Percentiles rank a stretch among this genome's conserved stretches.
phyloP scores from a whole-genome alignment of 192 early-diverging fungal genomes.

The Obelidium mucronatum region DNA sequence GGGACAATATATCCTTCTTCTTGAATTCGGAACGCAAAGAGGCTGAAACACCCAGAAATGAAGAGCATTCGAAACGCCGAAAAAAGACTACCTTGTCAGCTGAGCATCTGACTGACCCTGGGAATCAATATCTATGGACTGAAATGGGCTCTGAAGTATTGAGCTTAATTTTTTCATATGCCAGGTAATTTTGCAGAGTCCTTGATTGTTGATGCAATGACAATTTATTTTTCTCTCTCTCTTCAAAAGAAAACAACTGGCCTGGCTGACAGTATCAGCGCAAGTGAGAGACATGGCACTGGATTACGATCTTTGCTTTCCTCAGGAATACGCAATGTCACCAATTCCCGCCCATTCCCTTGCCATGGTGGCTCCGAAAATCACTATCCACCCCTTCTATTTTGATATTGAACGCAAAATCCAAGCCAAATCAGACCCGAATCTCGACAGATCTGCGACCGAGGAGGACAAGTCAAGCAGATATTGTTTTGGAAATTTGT shows the following conservation, averaged over 20 bases:
- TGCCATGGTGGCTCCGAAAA: not conserved
- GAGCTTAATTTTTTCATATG: not conserved
- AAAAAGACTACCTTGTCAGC: not conserved
- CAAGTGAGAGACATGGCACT: conserved; percentile 21
- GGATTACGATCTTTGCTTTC: conserved; percentile 9
- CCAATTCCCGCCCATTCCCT: not conserved
- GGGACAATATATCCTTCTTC: not conserved
- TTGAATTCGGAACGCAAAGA: not conserved
- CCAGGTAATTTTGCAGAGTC: conserved; percentile 3
- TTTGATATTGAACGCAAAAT: conserved; percentile 31
- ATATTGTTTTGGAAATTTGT: conserved; percentile 34
- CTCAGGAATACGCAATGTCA: not conserved
- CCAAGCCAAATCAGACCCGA: not conserved
- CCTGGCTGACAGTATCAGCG: conserved; percentile 8
- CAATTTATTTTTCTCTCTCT: not conserved
- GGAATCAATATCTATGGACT: conserved; percentile 6
- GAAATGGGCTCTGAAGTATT: conserved; percentile 1
- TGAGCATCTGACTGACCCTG: not conserved
- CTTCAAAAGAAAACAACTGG: conserved; percentile 16
- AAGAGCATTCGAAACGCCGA: not conserved
- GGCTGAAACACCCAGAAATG: not conserved
- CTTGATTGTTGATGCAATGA: not conserved
- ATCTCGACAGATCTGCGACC: conserved; percentile 10
- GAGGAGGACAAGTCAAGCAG: conserved; percentile 6
- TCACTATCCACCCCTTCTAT: conserved; percentile 33